Percentiles rank a stretch among this genome's conserved stretches.
phyloP scores from a whole-genome alignment of 2,329 filamentous ascomycete species.

The Alternaria brassicicola region DNA sequence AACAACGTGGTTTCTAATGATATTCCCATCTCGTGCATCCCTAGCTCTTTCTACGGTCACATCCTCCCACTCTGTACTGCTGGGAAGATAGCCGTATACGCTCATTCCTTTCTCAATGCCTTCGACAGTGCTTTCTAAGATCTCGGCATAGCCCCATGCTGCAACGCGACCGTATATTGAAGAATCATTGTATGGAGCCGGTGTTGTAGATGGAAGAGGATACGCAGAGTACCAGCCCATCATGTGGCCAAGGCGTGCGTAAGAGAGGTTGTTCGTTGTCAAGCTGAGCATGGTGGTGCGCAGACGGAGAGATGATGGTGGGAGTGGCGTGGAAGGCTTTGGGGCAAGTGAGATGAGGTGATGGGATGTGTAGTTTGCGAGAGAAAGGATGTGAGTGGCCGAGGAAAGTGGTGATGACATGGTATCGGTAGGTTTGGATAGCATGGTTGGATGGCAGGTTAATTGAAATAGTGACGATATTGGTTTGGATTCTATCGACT shows the following conservation, averaged over 20 bases:
- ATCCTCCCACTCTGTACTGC: constrained; percentile 48
- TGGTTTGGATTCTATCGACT: neutral
- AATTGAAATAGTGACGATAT: no score
- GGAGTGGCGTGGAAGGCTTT: constrained; percentile 11
- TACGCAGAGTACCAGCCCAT: constrained; percentile 54
- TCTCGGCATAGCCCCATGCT: constrained; percentile 57
- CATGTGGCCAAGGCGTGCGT: constrained; percentile 28
- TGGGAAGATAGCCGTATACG: constrained; percentile 55
- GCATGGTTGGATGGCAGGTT: neutral
- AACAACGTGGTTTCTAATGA: constrained; percentile 38
- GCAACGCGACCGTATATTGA: constrained; percentile 55
- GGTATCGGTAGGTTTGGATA: neutral
- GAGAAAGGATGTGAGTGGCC: constrained; percentile 23
- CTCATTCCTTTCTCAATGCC: constrained; percentile 43
- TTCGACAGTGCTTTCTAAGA: constrained; percentile 51
- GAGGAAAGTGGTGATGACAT: neutral
- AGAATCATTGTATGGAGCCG: constrained; percentile 47
- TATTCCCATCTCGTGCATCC: neutral
- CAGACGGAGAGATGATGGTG: constrained; percentile 29
- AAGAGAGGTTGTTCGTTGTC: constrained; percentile 35
- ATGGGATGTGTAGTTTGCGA: constrained; percentile 26
- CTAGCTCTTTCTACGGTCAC: constrained; percentile 45
- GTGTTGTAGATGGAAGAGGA: constrained; percentile 49
- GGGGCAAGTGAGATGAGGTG: constrained; percentile 21
- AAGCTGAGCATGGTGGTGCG: constrained; percentile 27